Conservation (phyloP, 805 yeast genomes). For the Candida nonsorbophila region DNA sequence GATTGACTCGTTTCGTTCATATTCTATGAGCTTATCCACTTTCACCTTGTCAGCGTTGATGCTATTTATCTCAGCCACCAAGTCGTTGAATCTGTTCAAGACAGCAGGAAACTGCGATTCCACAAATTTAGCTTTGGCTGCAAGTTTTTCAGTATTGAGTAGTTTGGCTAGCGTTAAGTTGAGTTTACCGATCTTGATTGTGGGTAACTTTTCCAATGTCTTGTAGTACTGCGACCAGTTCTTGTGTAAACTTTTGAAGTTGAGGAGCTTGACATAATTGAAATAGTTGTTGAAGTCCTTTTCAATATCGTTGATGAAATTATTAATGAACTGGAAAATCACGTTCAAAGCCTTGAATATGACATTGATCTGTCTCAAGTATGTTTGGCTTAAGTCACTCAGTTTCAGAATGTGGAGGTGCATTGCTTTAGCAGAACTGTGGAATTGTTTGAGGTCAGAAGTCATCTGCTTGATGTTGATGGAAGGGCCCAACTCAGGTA, state of each 20-base stretch:
- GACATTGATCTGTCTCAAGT: constrained; percentile 28
- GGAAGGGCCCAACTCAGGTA: too few species aligned
- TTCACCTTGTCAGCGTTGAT: constrained; percentile 31
- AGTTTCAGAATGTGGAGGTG: constrained; percentile 34
- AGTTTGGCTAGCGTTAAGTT: constrained; percentile 6
- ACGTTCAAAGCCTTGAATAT: constrained; percentile 44
- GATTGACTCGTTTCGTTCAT: constrained; percentile 33
- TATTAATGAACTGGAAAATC: constrained; percentile 44
- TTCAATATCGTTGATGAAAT: constrained; percentile 46
- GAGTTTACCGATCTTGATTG: constrained; percentile 27
- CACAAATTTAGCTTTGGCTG: constrained; percentile 23
- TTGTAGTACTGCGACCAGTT: constrained; percentile 30
- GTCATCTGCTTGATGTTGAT: constrained; percentile 18
- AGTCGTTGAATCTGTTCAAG: constrained; percentile 21
- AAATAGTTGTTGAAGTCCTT: constrained; percentile 37
- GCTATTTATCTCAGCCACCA: constrained; percentile 28
- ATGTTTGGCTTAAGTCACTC: constrained; percentile 20
- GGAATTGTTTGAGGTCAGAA: constrained; percentile 37
- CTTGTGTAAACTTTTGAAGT: constrained; percentile 36
- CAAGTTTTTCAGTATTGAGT: constrained; percentile 23
- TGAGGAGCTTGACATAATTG: constrained; percentile 31
- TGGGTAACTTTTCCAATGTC: constrained; percentile 31
- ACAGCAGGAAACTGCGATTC: constrained; percentile 23
- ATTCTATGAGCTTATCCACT: constrained; percentile 39
- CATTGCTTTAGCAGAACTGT: constrained; percentile 49